Evolutionary conservation across 371 early-diverging fungal species (phyloP).

Genomic region (Coemansia sp.): DNA sequence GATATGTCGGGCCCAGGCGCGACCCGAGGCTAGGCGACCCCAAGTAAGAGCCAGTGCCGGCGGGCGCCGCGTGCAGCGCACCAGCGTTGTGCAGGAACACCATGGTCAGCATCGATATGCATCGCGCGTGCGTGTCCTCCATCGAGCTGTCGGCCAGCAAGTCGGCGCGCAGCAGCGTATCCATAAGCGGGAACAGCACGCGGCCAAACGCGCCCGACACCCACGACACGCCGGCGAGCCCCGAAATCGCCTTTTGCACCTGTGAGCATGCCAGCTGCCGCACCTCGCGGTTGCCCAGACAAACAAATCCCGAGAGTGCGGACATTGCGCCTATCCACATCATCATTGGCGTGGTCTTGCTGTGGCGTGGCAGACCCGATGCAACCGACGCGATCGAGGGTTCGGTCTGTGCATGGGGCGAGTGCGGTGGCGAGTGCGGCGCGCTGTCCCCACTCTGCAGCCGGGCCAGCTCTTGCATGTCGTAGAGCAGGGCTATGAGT

Average conservation of each 20-base stretch:
- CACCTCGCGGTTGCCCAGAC: conserved; percentile 23
- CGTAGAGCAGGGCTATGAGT: conserved; percentile 32
- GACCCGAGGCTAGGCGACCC: conserved; percentile 5
- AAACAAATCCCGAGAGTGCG: conserved; percentile 31
- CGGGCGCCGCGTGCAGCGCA: conserved; percentile 16
- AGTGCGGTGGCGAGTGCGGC: not conserved
- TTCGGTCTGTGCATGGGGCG: conserved; percentile 24
- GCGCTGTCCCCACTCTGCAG: conserved; percentile 2
- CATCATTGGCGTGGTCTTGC: conserved; percentile 21
- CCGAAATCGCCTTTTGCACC: conserved; percentile 34
- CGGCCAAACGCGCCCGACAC: conserved; percentile 52
- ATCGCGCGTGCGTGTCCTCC: conserved; percentile 53
- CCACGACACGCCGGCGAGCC: conserved; percentile 27
- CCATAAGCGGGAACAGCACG: conserved; percentile 66
- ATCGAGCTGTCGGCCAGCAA: conserved; percentile 48
- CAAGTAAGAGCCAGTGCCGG: not conserved
- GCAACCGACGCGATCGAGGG: conserved; percentile 32
- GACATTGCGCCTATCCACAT: conserved; percentile 44
- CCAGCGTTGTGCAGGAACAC: conserved; percentile 49
- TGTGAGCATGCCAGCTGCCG: conserved; percentile 45
- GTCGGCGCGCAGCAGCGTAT: conserved; percentile 60
- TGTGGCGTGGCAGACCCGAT: conserved; percentile 20
- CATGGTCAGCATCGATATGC: conserved; percentile 49
- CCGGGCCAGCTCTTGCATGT: conserved; percentile 34
- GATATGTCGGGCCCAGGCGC: conserved; percentile 2